A percentile compares a stretch with the other conserved stretches of the same genome.
These are phyloP conservation scores for Eruca vesicaria DNA, from an alignment of 441 rosid genomes.

Conservation along the genomic window DNA sequence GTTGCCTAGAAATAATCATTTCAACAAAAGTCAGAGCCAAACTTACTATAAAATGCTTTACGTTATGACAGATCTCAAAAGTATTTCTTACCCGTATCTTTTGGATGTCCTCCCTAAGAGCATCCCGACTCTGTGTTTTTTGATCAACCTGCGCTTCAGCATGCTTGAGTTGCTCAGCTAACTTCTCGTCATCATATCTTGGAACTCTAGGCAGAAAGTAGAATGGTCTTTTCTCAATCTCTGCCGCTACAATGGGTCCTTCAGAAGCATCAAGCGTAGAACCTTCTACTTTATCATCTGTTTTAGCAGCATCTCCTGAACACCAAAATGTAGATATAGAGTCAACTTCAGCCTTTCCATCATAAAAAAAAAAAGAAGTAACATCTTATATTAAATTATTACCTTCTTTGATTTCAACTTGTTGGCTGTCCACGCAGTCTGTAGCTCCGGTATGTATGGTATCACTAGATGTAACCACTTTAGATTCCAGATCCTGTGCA, in stretches of 20 bases:
- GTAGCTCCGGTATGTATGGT: slow-evolving; percentile 23
- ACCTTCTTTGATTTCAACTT: slow-evolving; percentile 33
- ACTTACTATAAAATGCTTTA: slow-evolving; percentile 1
- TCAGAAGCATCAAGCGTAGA: slow-evolving; percentile 40
- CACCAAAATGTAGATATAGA: slow-evolving; percentile 5
- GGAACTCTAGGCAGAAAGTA: slow-evolving; percentile 64
- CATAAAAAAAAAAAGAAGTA: background rate
- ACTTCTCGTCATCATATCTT: slow-evolving; percentile 57
- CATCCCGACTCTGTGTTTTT: slow-evolving; percentile 67
- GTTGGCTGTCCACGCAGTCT: slow-evolving; percentile 26
- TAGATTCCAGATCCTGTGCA: slow-evolving; percentile 32
- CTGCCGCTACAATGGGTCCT: slow-evolving; percentile 34
- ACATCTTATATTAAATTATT: slow-evolving; percentile 25
- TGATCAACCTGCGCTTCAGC: slow-evolving; percentile 57
- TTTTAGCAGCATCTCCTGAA: slow-evolving; percentile 28
- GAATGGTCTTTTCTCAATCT: slow-evolving; percentile 53
- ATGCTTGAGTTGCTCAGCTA: slow-evolving; percentile 51
- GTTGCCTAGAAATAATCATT: slow-evolving; percentile 45
- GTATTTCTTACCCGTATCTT: slow-evolving; percentile 46
- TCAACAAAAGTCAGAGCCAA: slow-evolving; percentile 31
- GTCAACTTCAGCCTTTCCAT: slow-evolving; percentile 22
- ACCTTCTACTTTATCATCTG: slow-evolving; percentile 35
- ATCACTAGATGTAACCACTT: slow-evolving; percentile 35
- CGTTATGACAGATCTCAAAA: slow-evolving; percentile 15
- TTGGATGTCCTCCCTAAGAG: slow-evolving; percentile 55